Evolutionary conservation across 2,329 filamentous ascomycete genomes (phyloP).

Genomic region (Trichoderma semiorbis): DNA sequence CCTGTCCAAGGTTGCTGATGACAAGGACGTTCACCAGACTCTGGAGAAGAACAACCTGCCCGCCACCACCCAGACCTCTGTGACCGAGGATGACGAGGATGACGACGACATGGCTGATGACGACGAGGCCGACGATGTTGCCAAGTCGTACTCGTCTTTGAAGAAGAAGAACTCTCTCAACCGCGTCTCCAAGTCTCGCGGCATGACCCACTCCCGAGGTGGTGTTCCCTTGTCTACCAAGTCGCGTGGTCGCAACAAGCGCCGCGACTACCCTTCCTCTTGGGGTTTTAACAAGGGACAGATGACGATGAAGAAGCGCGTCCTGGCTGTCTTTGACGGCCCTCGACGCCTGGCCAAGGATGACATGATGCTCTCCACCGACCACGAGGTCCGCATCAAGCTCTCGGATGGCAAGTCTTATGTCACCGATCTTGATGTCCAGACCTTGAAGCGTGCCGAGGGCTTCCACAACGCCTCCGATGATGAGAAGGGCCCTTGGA

Average conservation of each 20-base stretch:
- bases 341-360: slow-evolving; percentile 88
- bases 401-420: slow-evolving; percentile 74
- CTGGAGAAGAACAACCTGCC: slow-evolving; percentile 62
- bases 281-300: slow-evolving; percentile 91
- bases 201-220: slow-evolving; percentile 74
- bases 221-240: slow-evolving; percentile 59
- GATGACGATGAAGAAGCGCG: slow-evolving; percentile 98
- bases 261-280: slow-evolving; percentile 86
- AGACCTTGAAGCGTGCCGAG: slow-evolving; percentile 83
- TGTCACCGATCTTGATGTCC: slow-evolving; percentile 88
- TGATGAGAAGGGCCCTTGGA: slow-evolving; percentile 84
- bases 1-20: slow-evolving; percentile 62
- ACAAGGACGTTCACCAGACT: slow-evolving; percentile 59
- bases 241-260: slow-evolving; percentile 75
- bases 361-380: slow-evolving; percentile 96
- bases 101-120: slow-evolving; percentile 54
- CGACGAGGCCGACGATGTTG: slow-evolving; percentile 38
- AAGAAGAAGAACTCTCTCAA: slow-evolving; percentile 54
- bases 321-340: slow-evolving; percentile 89
- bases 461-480: slow-evolving; percentile 76
- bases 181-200: slow-evolving; percentile 63
- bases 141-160: slow-evolving; percentile 34
- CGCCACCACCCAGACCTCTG: slow-evolving; percentile 35
- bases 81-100: slow-evolving; percentile 53
- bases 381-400: slow-evolving; percentile 87